phyloP scores from a whole-genome alignment of 441 rosid genomes.

The Gossypium gossypioides region DNA sequence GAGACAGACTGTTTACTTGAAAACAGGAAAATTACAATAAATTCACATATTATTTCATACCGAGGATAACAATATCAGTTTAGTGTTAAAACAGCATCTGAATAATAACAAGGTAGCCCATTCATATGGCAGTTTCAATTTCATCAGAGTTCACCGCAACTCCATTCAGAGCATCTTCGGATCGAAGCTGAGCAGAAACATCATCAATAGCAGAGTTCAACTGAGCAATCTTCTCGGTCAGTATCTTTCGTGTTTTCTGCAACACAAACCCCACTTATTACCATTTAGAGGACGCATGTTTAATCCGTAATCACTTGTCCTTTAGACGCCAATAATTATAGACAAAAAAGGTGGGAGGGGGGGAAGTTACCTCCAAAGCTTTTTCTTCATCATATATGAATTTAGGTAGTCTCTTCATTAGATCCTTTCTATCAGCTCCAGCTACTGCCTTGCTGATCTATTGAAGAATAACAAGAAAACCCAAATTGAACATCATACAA shows the following conservation, averaged over 20 bases:
- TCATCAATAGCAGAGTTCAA: constrained; percentile 57
- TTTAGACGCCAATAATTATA: too few relatives aligned
- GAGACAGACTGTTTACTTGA: constrained; percentile 1
- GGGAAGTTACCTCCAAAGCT: constrained; percentile 57
- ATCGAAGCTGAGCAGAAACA: constrained; percentile 48
- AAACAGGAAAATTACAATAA: constrained; percentile 11
- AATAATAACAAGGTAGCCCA: neutral
- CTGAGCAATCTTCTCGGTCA: constrained; percentile 58
- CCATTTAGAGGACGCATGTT: neutral
- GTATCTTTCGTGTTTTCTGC: constrained; percentile 67
- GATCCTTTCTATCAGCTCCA: constrained; percentile 71
- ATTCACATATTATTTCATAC: constrained; percentile 17
- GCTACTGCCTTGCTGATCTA: constrained; percentile 85
- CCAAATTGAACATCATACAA: neutral
- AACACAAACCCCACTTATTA: constrained; percentile 6
- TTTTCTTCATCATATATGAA: constrained; percentile 90
- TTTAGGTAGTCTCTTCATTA: constrained; percentile 85
- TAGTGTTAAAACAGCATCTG: constrained; percentile 2
- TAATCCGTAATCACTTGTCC: too few relatives aligned
- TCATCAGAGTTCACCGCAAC: constrained; percentile 47
- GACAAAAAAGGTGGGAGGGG: too few relatives aligned
- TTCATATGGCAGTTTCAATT: constrained; percentile 53
- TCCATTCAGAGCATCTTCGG: constrained; percentile 50
- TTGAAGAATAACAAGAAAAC: constrained; percentile 10
- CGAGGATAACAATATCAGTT: constrained; percentile 1